A percentile compares a stretch with the other conserved stretches of the same genome.
These are phyloP conservation scores for Amphicarpaea edgeworthii DNA, from an alignment of 306 rosid species.

Conservation along the genomic window DNA sequence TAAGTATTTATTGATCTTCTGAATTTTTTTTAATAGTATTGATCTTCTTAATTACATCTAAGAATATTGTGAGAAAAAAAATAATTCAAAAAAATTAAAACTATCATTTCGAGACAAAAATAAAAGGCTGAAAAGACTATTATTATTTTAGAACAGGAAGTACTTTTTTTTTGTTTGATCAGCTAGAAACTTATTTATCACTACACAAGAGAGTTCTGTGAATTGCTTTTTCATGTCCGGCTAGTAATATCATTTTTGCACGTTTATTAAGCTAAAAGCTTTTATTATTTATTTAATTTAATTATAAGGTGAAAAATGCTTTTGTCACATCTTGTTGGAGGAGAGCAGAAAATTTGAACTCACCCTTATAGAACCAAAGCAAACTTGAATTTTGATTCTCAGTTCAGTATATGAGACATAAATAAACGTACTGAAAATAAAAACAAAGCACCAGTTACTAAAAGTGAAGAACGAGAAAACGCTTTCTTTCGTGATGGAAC, in stretches of 20 bases:
- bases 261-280: neutral
- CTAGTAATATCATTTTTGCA: neutral
- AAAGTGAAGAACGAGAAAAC: neutral
- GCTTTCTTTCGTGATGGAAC: slow-evolving; percentile 15
- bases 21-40: no score
- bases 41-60: no score
- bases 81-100: no score
- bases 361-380: neutral
- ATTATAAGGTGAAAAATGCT: neutral
- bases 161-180: no score
- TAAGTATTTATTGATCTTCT: no score
- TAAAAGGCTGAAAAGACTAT: no score
- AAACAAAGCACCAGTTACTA: neutral
- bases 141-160: no score
- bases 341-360: slow-evolving; percentile 2
- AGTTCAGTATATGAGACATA: neutral
- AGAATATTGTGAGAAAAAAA: no score
- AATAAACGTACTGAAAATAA: slow-evolving; percentile 3
- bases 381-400: slow-evolving; percentile 27
- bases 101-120: no score
- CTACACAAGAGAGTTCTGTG: neutral
- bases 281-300: no score
- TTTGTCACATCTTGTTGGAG: slow-evolving; percentile 23
- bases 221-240: neutral
- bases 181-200: neutral